Evolutionary conservation across 208 protist species (phyloP).

Genomic region (Trypanosoma platydactyli): DNA sequence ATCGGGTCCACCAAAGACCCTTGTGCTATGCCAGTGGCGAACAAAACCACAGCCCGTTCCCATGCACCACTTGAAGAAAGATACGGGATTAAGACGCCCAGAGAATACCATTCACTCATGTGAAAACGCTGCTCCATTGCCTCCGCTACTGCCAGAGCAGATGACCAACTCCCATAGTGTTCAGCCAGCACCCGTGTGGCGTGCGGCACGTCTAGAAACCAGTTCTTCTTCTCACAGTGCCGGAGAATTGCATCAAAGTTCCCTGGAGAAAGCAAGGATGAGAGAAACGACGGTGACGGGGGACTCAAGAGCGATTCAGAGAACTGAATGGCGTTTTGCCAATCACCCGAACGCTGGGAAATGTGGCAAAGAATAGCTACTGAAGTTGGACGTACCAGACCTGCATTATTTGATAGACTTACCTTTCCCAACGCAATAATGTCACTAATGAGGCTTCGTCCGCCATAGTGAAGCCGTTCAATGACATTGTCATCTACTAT

Average conservation of each 20-base stretch:
- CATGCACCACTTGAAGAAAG: constrained; percentile 58
- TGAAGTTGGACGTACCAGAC: constrained; percentile 57
- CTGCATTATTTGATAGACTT: constrained; percentile 44
- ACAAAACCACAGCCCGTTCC: constrained; percentile 53
- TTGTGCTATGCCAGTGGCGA: constrained; percentile 61
- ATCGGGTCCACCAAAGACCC: constrained; percentile 58
- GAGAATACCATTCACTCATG: constrained; percentile 68
- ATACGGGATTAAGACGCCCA: constrained; percentile 76
- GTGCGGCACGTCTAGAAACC: constrained; percentile 64
- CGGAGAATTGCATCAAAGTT: constrained; percentile 47
- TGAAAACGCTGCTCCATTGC: constrained; percentile 60
- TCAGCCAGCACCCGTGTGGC: constrained; percentile 66
- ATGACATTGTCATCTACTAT: constrained; percentile 23
- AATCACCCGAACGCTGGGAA: constrained; percentile 72
- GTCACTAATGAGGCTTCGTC: constrained; percentile 33
- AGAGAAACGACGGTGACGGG: constrained; percentile 73
- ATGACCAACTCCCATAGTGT: constrained; percentile 63
- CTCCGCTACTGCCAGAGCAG: constrained; percentile 60
- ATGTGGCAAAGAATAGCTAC: constrained; percentile 75
- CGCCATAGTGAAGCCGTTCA: not conserved
- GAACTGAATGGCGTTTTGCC: constrained; percentile 70
- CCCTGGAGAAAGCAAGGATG: constrained; percentile 56
- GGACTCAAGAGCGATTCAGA: constrained; percentile 37
- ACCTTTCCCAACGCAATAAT: constrained; percentile 50
- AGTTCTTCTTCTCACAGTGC: constrained; percentile 39